Evolutionary conservation across 345 rosid species (phyloP), one percentile per base, ranked within the genome.

Genomic region (Lepidium didymum): DNA sequence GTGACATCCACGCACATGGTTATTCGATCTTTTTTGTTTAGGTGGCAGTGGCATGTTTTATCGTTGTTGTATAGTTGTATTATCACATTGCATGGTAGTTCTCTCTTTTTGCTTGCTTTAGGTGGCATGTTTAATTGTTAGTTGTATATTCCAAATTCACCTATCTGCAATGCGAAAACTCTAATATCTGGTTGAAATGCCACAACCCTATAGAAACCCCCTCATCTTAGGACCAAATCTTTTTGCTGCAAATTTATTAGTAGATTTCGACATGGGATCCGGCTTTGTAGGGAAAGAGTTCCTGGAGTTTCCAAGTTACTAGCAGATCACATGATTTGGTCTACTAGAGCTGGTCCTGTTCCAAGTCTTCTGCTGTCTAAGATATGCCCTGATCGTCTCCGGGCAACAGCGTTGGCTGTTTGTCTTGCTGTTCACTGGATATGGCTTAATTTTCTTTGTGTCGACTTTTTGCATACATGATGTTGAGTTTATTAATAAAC

Each of bases 351-450:
- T 66, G 98, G 97, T 77, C 97, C 97, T 49, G 96, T 93, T 64
- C 98, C 97, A 55, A 70, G 92, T 73, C 84, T 90, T 53, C 94
- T 90, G 47, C 78, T 93, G 50, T 87, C 98, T 64, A 96, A 93
- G 83, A 90, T 86, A 81, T 87, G 92, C 67, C 92, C 97, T 29
- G 80, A 78, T 76, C 88, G 87, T 54, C 84, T 90, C 63, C 85
- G 96, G 65, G 98, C 92, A 31, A 93, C 88, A 77, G 94, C 97
- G 59, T 82, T 93, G 88, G 87, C 98, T 41, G 43, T 90, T 62
- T 90, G 96, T 79, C 88, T 93, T 90, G 82, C 86, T 56, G 92
- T 86, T 69, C 98, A 93, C 62, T 93, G 96, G 98, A 97, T 93
- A 85, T 83, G 69, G 71, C 33, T 33, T 64, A 62, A 35, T 13